Evolutionary conservation across 208 protist species (phyloP), one percentile per base, ranked within the genome.

Genomic region (Plasmodiophora brassicae): DNA sequence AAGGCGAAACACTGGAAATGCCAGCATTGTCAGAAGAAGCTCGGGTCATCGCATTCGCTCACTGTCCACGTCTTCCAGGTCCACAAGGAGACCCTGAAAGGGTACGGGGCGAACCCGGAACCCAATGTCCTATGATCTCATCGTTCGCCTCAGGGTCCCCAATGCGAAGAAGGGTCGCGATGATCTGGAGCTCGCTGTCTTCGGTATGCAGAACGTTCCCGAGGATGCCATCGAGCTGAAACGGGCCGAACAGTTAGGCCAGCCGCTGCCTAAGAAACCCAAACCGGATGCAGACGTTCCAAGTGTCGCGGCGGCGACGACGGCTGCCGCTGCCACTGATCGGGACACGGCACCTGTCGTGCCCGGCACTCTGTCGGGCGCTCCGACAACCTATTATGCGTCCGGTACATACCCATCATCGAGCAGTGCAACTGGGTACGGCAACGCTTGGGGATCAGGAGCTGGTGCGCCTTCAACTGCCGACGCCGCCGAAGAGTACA

Each of bases 1-100:
- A 85, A 71, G 85, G 88, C 88, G 25, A 90, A 88, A 84, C 88
- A 90, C 35, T 90, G 84, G 25, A 90, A 90, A n/a, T 90, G 88
- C 25, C 44, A 43, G n/a, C 8, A 88, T 32, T 90, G 88, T 65
- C 38, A 72, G 25, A 89, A 89, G n/a, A 86, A 88, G 46, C 60
- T 88, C 46, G 84, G 84, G 1, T 86, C 84, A 54, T 25, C 84
- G 10, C 84, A 86, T n/a, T 53, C 46, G 5, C 25, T 86, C 5
- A 86, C 50, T 28, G 50, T 86, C 10, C 84, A 86, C n/a, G 84
- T 86, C 43, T 86, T 86, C n/a, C 84, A 86, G n/a, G 84, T 86
- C 25, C 84, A 86, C 28, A 86, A 86, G 44, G 46, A 86, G 84
- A 53, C 45, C 28, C 45, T 86, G 1, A 86, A 86, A 71, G 28